These are phyloP conservation scores for Fusarium sp. DNA, from an alignment of 2,329 filamentous ascomycete genomes.

Conservation along the genomic window DNA sequence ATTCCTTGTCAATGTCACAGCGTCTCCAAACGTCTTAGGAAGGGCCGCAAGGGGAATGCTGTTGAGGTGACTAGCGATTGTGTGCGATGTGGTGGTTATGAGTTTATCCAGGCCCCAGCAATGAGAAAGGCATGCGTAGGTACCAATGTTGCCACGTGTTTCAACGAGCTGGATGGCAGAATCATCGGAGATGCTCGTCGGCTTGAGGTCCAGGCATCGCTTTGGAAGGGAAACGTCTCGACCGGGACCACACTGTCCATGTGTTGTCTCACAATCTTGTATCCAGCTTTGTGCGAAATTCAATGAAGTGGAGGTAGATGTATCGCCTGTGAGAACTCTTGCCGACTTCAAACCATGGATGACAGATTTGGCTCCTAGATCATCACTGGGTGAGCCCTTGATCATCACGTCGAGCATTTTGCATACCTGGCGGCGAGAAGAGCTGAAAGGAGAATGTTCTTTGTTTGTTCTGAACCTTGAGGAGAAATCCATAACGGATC, in stretches of 20 bases:
- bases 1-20: background rate
- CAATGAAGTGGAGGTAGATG: background rate
- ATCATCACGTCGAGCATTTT: too few relatives aligned
- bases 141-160: background rate
- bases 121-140: background rate
- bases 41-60: background rate
- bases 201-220: background rate
- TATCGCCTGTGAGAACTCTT: background rate
- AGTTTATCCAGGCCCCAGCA: constrained; percentile 4
- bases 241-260: background rate
- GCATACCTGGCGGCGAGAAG: background rate
- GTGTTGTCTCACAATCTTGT: background rate
- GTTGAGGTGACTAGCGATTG: background rate
- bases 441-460: background rate
- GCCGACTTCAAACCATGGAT: background rate
- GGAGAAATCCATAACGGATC: background rate
- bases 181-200: background rate
- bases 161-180: background rate
- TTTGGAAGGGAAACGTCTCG: background rate
- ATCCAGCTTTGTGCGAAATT: background rate
- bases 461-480: background rate
- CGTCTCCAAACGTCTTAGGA: constrained; percentile 9
- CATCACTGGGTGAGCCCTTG: background rate
- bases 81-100: background rate
- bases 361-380: background rate